phyloP scores from a whole-genome alignment of 2,329 filamentous ascomycete genomes.

The Clarireedia homoeocarpa region DNA sequence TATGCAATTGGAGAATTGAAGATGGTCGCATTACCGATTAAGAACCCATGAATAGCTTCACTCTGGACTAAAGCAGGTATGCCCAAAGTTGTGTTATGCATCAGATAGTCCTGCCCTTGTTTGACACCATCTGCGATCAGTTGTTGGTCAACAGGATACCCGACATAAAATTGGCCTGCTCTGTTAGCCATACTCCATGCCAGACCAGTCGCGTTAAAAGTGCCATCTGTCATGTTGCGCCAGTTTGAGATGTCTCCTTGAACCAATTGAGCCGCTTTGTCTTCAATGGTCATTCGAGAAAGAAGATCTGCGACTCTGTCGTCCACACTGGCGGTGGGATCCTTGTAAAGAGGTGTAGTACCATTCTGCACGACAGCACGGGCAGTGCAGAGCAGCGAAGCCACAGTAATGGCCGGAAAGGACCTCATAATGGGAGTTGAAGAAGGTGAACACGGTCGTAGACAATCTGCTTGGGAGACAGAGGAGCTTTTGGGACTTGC shows the following conservation, averaged over 20 bases:
- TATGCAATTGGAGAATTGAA: conserved; percentile 72
- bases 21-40: conserved; percentile 66
- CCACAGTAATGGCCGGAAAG: not conserved
- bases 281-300: conserved; percentile 64
- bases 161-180: conserved; percentile 61
- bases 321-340: conserved; percentile 53
- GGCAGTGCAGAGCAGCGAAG: conserved; percentile 3
- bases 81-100: conserved; percentile 57
- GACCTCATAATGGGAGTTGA: conserved; percentile 3
- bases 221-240: conserved; percentile 59
- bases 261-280: conserved; percentile 63
- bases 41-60: conserved; percentile 67
- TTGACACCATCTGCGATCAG: conserved; percentile 56
- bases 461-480: not conserved
- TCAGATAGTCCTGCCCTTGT: conserved; percentile 59
- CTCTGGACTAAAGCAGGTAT: conserved; percentile 69
- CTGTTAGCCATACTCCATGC: conserved; percentile 50
- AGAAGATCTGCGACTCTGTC: conserved; percentile 60
- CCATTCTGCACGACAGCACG: not conserved
- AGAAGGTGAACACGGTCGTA: not conserved
- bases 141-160: conserved; percentile 55
- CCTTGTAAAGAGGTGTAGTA: conserved; percentile 47
- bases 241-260: conserved; percentile 67
- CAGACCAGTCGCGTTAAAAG: conserved; percentile 60
- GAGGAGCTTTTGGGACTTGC: not conserved